phyloP scores from a whole-genome alignment of 2,329 filamentous ascomycete species.

The Lasiodiplodia sp. region DNA sequence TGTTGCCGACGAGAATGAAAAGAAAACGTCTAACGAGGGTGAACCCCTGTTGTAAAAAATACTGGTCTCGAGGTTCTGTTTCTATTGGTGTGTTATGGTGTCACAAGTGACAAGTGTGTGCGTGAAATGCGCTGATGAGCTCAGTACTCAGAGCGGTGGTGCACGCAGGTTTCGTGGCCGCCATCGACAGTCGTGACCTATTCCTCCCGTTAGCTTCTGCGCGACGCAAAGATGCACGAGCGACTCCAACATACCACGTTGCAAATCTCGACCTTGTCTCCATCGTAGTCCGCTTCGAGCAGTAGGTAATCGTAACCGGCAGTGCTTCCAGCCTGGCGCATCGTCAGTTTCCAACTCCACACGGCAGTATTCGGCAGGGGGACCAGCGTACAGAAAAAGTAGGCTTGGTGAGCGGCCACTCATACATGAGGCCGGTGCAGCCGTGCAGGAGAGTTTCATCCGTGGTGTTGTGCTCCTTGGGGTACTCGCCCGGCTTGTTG shows the following conservation, averaged over 20 bases:
- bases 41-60: no score
- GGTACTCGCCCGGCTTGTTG: background rate
- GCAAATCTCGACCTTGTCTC: constrained; percentile 2
- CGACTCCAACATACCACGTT: background rate
- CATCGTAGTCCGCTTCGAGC: background rate
- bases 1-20: no score
- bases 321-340: background rate
- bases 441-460: constrained; percentile 1
- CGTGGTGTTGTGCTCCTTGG: background rate
- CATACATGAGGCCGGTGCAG: constrained; percentile 1
- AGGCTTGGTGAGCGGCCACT: constrained; percentile 7
- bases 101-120: no score
- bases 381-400: background rate
- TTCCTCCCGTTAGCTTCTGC: background rate
- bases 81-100: no score
- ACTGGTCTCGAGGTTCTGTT: no score
- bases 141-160: constrained; percentile 5
- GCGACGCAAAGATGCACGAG: no score
- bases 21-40: no score
- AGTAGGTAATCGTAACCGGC: background rate
- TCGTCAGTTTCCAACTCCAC: background rate
- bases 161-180: background rate
- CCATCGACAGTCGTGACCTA: constrained; percentile 9
- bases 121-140: background rate
- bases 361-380: background rate